phyloP scores from a whole-genome alignment of 768 basidiomycete genomes.

The Lyophyllum semitale region DNA sequence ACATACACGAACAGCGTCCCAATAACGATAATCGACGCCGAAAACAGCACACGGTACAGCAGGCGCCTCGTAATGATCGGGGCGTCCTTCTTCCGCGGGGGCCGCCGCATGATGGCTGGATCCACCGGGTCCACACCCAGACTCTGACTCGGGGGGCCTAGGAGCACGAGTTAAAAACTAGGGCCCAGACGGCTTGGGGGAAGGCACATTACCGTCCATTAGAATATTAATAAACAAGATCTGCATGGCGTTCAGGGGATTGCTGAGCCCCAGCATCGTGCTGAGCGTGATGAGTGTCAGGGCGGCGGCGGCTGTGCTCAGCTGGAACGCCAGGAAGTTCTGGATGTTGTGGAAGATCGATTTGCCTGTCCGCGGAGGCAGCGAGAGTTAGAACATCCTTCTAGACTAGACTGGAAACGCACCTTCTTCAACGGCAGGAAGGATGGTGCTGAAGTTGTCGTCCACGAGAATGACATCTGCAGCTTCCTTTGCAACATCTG shows the following conservation, averaged over 20 bases:
- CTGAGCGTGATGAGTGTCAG: conserved; percentile 93
- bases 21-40: conserved; percentile 86
- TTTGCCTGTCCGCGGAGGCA: conserved; percentile 59
- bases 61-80: conserved; percentile 80
- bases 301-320: conserved; percentile 96
- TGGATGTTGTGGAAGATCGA: conserved; percentile 99
- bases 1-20: conserved; percentile 89
- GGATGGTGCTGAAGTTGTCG: conserved; percentile 93
- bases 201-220: conserved; percentile 76
- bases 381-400: not conserved
- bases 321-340: conserved; percentile 95
- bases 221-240: conserved; percentile 99
- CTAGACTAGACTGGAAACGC: not conserved
- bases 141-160: conserved; percentile 93
- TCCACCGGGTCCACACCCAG: conserved; percentile 97
- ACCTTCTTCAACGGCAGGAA: conserved; percentile 93
- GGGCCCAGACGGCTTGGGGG: not conserved
- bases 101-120: conserved; percentile 87
- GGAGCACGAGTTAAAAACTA: not conserved
- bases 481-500: conserved; percentile 97
- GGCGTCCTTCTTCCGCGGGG: conserved; percentile 91
- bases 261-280: conserved; percentile 86
- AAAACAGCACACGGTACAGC: conserved; percentile 84
- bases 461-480: conserved; percentile 97
- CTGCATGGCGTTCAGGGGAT: conserved; percentile 97